These are phyloP conservation scores for Zygosaccharomyces gambellarensis DNA, from an alignment of 805 yeast genomes.

Conservation along the genomic window DNA sequence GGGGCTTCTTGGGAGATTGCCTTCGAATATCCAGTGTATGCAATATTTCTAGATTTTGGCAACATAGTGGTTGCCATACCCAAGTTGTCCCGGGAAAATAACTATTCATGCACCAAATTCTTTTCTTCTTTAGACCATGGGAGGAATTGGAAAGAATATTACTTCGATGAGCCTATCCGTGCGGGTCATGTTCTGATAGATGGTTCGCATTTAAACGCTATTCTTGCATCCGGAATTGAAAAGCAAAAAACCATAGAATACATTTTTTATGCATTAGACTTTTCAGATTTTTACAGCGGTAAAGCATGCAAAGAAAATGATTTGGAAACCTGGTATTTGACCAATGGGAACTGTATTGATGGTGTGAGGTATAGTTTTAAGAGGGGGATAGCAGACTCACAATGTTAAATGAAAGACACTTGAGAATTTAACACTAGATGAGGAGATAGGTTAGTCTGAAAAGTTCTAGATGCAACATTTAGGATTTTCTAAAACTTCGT, in stretches of 20 bases:
- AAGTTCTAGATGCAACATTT: too few relatives aligned
- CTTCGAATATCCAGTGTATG: slow-evolving; percentile 46
- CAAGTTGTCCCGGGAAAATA: slow-evolving; percentile 10
- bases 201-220: slow-evolving; percentile 63
- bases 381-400: slow-evolving; percentile 59
- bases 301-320: slow-evolving; percentile 45
- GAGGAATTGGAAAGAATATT: slow-evolving; percentile 48
- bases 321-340: slow-evolving; percentile 52
- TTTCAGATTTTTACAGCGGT: slow-evolving; percentile 46
- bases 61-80: slow-evolving; percentile 59
- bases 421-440: slow-evolving; percentile 38
- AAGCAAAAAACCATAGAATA: slow-evolving; percentile 27
- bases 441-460: slow-evolving; percentile 41
- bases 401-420: slow-evolving; percentile 46
- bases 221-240: slow-evolving; percentile 48
- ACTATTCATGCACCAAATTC: slow-evolving; percentile 32
- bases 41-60: slow-evolving; percentile 72
- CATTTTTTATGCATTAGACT: slow-evolving; percentile 42
- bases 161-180: slow-evolving; percentile 45
- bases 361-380: slow-evolving; percentile 61
- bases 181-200: slow-evolving; percentile 34
- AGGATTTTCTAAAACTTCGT: too few relatives aligned
- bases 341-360: slow-evolving; percentile 47
- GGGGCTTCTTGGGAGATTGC: slow-evolving; percentile 64
- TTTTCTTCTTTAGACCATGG: slow-evolving; percentile 74